Evolutionary conservation across 2,329 filamentous ascomycete genomes (phyloP).

Genomic region (Colletotrichum chlorophyti): DNA sequence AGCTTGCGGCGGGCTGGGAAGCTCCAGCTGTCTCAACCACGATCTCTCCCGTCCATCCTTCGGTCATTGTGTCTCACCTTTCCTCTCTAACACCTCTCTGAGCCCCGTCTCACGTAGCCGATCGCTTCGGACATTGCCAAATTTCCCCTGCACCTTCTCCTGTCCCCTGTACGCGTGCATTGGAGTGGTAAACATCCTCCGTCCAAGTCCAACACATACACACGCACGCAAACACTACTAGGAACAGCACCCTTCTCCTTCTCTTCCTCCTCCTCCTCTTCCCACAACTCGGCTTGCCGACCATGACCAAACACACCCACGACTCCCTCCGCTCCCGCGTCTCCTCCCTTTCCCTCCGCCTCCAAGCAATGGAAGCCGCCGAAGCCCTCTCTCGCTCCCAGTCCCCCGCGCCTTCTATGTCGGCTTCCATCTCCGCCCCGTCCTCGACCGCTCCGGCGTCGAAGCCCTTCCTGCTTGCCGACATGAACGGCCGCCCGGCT

Average conservation of each 20-base stretch:
- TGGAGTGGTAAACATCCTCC: too few relatives aligned
- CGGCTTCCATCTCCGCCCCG: constrained; percentile 34
- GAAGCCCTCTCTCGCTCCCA: constrained; percentile 24
- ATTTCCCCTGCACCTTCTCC: neutral
- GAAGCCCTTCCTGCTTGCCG: constrained; percentile 55
- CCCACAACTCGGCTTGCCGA: neutral
- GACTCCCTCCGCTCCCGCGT: constrained; percentile 50
- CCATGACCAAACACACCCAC: constrained; percentile 54
- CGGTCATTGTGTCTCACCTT: neutral
- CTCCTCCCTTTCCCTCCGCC: constrained; percentile 53
- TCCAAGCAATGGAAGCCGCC: constrained; percentile 39
- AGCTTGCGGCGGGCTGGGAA: constrained; percentile 14
- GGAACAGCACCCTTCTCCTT: neutral
- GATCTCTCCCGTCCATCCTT: neutral
- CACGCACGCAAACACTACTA: too few relatives aligned
- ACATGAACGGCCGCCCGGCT: constrained; percentile 45
- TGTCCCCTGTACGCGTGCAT: neutral
- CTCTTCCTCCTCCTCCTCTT: neutral
- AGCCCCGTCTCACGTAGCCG: too few relatives aligned
- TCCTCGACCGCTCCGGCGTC: neutral
- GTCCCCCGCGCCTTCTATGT: constrained; percentile 34
- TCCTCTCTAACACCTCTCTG: neutral
- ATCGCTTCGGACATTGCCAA: too few relatives aligned
- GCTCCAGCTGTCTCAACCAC: constrained; percentile 19
- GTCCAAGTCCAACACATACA: too few relatives aligned